Percentiles rank a stretch among this genome's conserved stretches.
Evolutionary conservation across 495 filamentous ascomycete species (phyloP).

Genomic region (Aspergillus campestris): DNA sequence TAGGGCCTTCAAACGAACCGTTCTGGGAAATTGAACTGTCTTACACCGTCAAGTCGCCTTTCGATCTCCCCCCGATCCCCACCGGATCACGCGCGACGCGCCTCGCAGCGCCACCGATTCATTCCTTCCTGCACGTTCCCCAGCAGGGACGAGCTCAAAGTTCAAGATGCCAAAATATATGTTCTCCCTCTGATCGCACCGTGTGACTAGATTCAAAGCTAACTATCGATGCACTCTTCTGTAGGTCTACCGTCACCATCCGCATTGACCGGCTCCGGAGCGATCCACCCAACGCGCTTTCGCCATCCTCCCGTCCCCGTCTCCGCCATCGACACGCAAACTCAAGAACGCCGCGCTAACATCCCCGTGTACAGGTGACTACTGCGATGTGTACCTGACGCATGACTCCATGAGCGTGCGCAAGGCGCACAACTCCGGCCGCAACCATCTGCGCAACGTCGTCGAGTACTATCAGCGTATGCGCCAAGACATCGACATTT

Average conservation of each 20-base stretch:
- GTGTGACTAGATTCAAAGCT: conserved; percentile 26
- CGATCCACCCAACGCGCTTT: not conserved
- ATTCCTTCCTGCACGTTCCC: conserved; percentile 18
- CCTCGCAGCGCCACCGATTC: conserved; percentile 6
- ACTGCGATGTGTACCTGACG: conserved; percentile 99
- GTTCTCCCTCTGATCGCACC: conserved; percentile 21
- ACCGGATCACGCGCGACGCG: conserved; percentile 6
- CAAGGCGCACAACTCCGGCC: conserved; percentile 93
- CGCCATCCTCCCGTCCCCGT: not conserved
- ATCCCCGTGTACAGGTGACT: conserved; percentile 62
- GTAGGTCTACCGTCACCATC: conserved; percentile 38
- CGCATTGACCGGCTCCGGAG: conserved; percentile 1
- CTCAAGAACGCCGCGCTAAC: not conserved
- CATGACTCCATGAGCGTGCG: conserved; percentile 99
- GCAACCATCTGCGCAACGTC: conserved; percentile 95
- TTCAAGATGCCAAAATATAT: conserved; percentile 75
- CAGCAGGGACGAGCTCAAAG: conserved; percentile 12
- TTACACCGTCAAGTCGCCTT: not conserved
- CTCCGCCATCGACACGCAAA: not conserved
- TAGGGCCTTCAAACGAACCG: too few species aligned
- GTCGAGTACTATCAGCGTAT: conserved; percentile 96
- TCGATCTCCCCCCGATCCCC: not conserved
- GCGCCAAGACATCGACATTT: conserved; percentile 3
- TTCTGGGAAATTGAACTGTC: not conserved
- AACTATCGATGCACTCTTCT: conserved; percentile 55